Evolutionary conservation across 306 rosid species (phyloP).

Genomic region (Oxytropis ochrocephala): DNA sequence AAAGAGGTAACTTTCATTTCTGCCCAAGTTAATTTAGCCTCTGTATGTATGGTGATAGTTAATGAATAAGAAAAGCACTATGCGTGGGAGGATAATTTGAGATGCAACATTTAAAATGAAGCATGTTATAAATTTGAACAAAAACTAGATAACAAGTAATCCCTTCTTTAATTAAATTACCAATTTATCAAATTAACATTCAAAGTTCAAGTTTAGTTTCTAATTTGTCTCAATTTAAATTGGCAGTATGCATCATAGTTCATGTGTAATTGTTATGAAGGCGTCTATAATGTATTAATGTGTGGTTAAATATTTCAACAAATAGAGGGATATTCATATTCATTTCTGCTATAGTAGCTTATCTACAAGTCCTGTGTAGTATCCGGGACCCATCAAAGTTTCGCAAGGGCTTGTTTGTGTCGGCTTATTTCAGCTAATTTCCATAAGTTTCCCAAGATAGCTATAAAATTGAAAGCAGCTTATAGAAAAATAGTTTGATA

Average conservation of each 20-base stretch:
- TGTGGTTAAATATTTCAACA: neutral
- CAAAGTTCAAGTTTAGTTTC: constrained; percentile 3
- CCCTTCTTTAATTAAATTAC: neutral
- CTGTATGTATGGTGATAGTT: neutral
- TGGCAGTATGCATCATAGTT: neutral
- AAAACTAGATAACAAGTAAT: neutral
- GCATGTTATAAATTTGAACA: neutral
- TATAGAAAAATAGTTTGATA: no score
- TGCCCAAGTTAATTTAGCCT: constrained; percentile 14
- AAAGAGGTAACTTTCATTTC: constrained; percentile 52
- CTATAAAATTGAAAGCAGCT: no score
- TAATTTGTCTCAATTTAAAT: neutral
- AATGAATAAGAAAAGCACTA: neutral
- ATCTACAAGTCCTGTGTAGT: neutral
- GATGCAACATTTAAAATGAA: neutral
- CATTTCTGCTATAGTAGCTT: neutral
- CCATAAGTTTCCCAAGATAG: no score
- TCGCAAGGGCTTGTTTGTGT: no score
- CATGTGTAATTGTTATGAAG: neutral
- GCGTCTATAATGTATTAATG: neutral
- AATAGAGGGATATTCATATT: neutral
- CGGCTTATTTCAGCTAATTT: no score
- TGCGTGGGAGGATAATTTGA: neutral
- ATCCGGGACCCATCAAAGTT: no score
- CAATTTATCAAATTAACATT: constrained; percentile 2